These are phyloP conservation scores for Periconia sp. DNA, from an alignment of 2,329 filamentous ascomycete species.

Conservation along the genomic window DNA sequence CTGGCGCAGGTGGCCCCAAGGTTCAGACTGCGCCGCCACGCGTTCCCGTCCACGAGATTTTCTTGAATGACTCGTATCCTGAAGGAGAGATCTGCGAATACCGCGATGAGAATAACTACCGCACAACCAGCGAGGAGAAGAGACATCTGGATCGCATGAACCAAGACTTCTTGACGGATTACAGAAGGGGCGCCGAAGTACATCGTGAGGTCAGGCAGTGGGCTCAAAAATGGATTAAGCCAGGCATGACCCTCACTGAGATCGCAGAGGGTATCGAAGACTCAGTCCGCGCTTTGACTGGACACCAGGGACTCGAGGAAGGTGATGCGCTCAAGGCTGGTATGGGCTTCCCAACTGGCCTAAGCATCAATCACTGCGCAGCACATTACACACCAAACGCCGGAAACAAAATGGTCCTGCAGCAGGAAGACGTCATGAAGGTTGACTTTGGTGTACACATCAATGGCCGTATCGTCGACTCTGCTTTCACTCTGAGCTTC, in stretches of 20 bases:
- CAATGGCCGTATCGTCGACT: conserved; percentile 71
- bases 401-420: conserved; percentile 73
- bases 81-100: conserved; percentile 80
- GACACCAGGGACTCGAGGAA: conserved; percentile 74
- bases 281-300: conserved; percentile 73
- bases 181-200: conserved; percentile 83
- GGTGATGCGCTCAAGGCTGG: conserved; percentile 78
- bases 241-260: conserved; percentile 76
- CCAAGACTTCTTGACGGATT: conserved; percentile 77
- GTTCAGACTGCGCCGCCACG: conserved; percentile 77
- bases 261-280: conserved; percentile 89
- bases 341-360: conserved; percentile 83
- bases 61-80: conserved; percentile 72
- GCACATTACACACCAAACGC: conserved; percentile 88
- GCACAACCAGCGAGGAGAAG: conserved; percentile 84
- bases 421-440: conserved; percentile 71
- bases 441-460: conserved; percentile 73
- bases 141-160: conserved; percentile 79
- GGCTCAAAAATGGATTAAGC: conserved; percentile 78
- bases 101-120: conserved; percentile 72
- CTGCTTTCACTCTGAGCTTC: conserved; percentile 69
- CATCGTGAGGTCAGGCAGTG: conserved; percentile 85
- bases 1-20: conserved; percentile 55
- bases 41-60: conserved; percentile 72
- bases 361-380: conserved; percentile 82